Percentiles rank a stretch among this genome's conserved stretches.
phyloP scores from a whole-genome alignment of 805 yeast genomes.

The Candida dajiaensis region DNA sequence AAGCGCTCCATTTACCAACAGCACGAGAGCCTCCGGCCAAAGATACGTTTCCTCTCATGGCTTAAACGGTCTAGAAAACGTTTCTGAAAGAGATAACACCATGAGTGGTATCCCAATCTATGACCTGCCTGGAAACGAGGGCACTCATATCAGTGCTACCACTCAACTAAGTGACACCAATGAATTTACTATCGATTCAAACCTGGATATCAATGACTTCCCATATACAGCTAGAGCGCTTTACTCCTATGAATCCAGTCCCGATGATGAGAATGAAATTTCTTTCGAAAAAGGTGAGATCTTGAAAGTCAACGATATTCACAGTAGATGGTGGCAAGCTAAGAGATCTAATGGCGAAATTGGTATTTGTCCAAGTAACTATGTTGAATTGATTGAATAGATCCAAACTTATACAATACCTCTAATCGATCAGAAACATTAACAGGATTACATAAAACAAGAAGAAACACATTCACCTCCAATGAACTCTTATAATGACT shows the following conservation, averaged over 20 bases:
- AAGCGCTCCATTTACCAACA: constrained; percentile 1
- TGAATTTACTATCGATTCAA: constrained; percentile 11
- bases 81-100: constrained; percentile 19
- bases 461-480: not conserved
- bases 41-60: constrained; percentile 44
- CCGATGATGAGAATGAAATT: constrained; percentile 88
- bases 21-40: constrained; percentile 20
- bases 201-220: constrained; percentile 41
- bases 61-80: constrained; percentile 57
- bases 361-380: constrained; percentile 95
- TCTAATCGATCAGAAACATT: not conserved
- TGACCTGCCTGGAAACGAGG: constrained; percentile 12
- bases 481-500: too few species aligned
- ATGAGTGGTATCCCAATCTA: constrained; percentile 15
- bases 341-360: constrained; percentile 83
- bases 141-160: constrained; percentile 17
- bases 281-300: constrained; percentile 88
- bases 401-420: not conserved
- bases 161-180: constrained; percentile 13
- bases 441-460: not conserved
- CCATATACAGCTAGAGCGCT: constrained; percentile 84
- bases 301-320: constrained; percentile 86
- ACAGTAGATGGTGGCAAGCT: constrained; percentile 99
- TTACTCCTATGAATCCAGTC: constrained; percentile 82
- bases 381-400: constrained; percentile 64